Conservation (phyloP, 805 yeast genomes). For the Kluyveromyces siamensis region DNA sequence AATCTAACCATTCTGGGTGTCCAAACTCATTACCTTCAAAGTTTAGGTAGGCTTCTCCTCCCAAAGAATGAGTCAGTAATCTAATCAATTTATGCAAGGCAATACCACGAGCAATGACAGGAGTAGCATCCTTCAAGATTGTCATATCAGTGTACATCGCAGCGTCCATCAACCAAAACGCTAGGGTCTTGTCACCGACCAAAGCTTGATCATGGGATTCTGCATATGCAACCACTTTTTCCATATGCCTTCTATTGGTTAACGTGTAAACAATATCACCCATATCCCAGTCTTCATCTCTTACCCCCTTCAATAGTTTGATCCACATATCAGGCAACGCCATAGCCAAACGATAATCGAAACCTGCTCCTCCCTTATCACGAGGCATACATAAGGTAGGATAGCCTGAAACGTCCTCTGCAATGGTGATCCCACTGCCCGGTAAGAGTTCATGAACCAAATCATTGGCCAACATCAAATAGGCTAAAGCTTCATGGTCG, state of each 20-base stretch:
- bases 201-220: constrained; percentile 97
- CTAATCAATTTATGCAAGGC: constrained; percentile 88
- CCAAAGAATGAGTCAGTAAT: constrained; percentile 77
- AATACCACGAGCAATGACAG: constrained; percentile 79
- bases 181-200: constrained; percentile 93
- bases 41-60: constrained; percentile 94
- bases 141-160: constrained; percentile 98
- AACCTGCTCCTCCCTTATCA: constrained; percentile 77
- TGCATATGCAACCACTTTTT: constrained; percentile 82
- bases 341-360: constrained; percentile 91
- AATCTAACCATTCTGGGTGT: constrained; percentile 98
- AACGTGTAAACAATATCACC: constrained; percentile 70
- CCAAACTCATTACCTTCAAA: constrained; percentile 98
- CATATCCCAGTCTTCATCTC: constrained; percentile 89
- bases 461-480: constrained; percentile 85
- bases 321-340: constrained; percentile 99
- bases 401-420: constrained; percentile 97
- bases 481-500: constrained; percentile 79
- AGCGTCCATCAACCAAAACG: constrained; percentile 98
- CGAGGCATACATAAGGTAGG: constrained; percentile 85
- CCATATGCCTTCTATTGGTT: constrained; percentile 81
- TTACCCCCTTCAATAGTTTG: constrained; percentile 72
- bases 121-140: constrained; percentile 58
- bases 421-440: constrained; percentile 62
- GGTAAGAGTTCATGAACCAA: constrained; percentile 49